Evolutionary conservation across 1,284 basidiomycete species (phyloP).

Genomic region (Moesziomyces parantarcticus): DNA sequence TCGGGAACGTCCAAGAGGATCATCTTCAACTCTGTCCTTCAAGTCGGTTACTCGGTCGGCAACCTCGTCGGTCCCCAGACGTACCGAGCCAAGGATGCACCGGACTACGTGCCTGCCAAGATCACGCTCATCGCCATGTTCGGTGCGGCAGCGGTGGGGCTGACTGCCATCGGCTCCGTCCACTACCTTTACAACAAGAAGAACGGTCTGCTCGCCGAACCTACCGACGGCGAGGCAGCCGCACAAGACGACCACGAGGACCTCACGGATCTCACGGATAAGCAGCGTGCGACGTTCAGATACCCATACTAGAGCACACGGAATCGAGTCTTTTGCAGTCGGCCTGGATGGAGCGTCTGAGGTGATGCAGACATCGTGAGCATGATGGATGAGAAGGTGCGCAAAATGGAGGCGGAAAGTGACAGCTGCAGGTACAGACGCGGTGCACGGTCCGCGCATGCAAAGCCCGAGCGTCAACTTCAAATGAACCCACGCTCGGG

Average conservation of each 20-base stretch:
- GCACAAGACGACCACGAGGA: constrained; percentile 35
- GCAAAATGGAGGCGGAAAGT: neutral
- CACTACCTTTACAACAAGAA: constrained; percentile 61
- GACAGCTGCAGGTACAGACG: neutral
- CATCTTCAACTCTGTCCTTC: constrained; percentile 55
- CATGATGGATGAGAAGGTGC: neutral
- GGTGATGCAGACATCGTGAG: neutral
- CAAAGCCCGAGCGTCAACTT: too few relatives aligned
- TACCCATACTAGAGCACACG: constrained; percentile 59
- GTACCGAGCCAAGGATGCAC: constrained; percentile 45
- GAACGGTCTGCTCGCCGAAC: constrained; percentile 7
- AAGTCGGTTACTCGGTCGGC: constrained; percentile 58
- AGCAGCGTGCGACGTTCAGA: constrained; percentile 60
- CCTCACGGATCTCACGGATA: constrained; percentile 65
- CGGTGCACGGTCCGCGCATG: neutral
- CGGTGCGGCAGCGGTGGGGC: constrained; percentile 36
- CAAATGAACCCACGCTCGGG: too few relatives aligned
- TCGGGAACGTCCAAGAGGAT: constrained; percentile 64
- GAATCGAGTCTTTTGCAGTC: neutral
- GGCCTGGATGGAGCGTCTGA: neutral
- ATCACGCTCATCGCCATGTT: constrained; percentile 63
- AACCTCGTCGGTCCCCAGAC: constrained; percentile 64
- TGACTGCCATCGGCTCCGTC: constrained; percentile 36
- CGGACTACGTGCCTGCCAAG: constrained; percentile 61
- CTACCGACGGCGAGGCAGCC: constrained; percentile 1